Evolutionary conservation across 495 filamentous ascomycete genomes (phyloP), one percentile per base, ranked within the genome.

Genomic region (Daldinia loculata): DNA sequence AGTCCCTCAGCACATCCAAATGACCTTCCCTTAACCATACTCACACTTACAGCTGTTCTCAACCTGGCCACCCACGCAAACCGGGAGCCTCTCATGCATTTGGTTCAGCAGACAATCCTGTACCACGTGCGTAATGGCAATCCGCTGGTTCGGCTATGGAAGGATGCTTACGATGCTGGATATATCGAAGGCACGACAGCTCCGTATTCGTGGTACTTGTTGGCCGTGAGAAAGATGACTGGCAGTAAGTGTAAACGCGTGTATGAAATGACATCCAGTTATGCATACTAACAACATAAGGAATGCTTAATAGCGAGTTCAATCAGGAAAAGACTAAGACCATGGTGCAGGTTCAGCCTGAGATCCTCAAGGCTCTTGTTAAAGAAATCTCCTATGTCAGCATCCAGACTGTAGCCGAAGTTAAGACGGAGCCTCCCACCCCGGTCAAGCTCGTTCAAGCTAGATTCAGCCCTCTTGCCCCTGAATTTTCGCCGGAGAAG

Each of bases 211-310:
- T 43, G 55, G 5, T 69, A 69, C 53, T 34, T 59, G 36, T 27
- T 29, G 4, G 17, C 43, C 0, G 60, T 60, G n/a, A 39, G 67
- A 41, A 59, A 63, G 45, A 30, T 41, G 6, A 7, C 53, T 15
- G 45, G 52, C 27, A 32, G 67, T 69, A 56, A 60, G 67, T 64
- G 32, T 15, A 64, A 8, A n/a, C 34, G 22, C 2, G n/a, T 22
- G 2, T 6, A 39, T 55, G 24, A 12, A 29, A 24, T 24, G 8
- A 3, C 15, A 32, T 59, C n/a, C 2, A 22, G 11, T 22, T 3
- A 29, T 34, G 5, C 17, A 9, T 34, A 14, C 56, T 69, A 52
- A 69, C 22, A 53, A 24, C 9, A 24, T 9, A 53, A 69, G 67
- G 34, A 1, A 59, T 64, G 43, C 19, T 69, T 7, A 27, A 36